These are phyloP conservation scores for Jackrogersella multiformis DNA, from an alignment of 495 filamentous ascomycete genomes.

Conservation along the genomic window DNA sequence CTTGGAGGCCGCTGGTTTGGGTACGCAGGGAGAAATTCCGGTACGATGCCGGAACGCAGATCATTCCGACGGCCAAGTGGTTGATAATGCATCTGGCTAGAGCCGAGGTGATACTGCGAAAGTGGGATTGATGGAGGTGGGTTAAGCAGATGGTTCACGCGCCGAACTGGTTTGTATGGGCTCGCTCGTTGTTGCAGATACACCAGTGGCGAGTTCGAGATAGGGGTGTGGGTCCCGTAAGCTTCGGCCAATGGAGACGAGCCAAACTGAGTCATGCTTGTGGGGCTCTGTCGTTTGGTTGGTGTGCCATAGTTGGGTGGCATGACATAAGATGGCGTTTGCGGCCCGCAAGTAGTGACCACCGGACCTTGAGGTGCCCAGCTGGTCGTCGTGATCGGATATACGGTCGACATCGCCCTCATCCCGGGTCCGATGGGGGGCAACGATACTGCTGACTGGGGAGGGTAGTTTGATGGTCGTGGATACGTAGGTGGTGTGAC, in stretches of 20 bases:
- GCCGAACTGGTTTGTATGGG: slow-evolving; percentile 89
- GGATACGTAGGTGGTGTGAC: slow-evolving; percentile 33
- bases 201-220: slow-evolving; percentile 64
- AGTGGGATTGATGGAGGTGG: slow-evolving; percentile 85
- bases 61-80: slow-evolving; percentile 83
- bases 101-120: slow-evolving; percentile 74
- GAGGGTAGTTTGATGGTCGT: slow-evolving; percentile 40
- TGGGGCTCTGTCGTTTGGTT: slow-evolving; percentile 52
- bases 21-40: slow-evolving; percentile 64
- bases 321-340: slow-evolving; percentile 41
- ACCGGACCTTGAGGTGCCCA: slow-evolving; percentile 46
- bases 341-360: slow-evolving; percentile 49
- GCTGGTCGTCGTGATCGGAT: slow-evolving; percentile 44
- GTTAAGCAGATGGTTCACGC: slow-evolving; percentile 87
- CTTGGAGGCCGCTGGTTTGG: slow-evolving; percentile 32
- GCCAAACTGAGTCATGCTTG: slow-evolving; percentile 45
- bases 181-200: slow-evolving; percentile 74
- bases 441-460: slow-evolving; percentile 53
- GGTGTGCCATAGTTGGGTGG: slow-evolving; percentile 53
- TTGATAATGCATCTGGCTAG: slow-evolving; percentile 94
- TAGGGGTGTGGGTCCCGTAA: slow-evolving; percentile 63
- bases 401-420: slow-evolving; percentile 62
- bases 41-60: slow-evolving; percentile 81
- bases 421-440: slow-evolving; percentile 56
- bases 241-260: slow-evolving; percentile 63